Conservation (phyloP, 2,329 filamentous ascomycete species). For the Fusarium burgessii region DNA sequence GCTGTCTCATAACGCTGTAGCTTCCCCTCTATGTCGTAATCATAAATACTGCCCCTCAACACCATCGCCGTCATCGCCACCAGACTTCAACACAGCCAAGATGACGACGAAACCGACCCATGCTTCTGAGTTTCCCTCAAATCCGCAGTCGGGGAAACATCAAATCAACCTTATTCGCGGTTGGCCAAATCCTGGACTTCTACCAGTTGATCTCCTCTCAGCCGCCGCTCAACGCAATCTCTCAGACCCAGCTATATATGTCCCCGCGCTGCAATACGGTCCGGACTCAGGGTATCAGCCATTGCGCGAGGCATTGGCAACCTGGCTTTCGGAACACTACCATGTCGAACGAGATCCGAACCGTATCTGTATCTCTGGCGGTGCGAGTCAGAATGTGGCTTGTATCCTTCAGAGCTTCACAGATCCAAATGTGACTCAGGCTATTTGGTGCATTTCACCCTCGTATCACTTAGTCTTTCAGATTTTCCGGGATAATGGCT, state of each 20-base stretch:
- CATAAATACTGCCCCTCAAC: constrained; percentile 16
- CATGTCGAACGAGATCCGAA: constrained; percentile 57
- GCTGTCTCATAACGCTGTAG: not conserved
- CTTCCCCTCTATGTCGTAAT: constrained; percentile 7
- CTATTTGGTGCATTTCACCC: constrained; percentile 84
- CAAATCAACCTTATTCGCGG: constrained; percentile 75
- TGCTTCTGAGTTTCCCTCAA: constrained; percentile 30
- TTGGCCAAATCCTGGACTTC: constrained; percentile 73
- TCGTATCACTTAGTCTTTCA: constrained; percentile 86
- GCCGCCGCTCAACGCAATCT: constrained; percentile 72
- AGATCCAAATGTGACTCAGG: constrained; percentile 79
- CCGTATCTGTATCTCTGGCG: constrained; percentile 84
- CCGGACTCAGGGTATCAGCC: constrained; percentile 79
- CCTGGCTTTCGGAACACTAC: constrained; percentile 78
- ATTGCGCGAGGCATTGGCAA: constrained; percentile 75
- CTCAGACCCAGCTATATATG: constrained; percentile 67
- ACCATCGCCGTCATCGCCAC: constrained; percentile 9
- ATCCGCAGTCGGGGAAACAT: constrained; percentile 48
- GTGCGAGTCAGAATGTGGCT: constrained; percentile 85
- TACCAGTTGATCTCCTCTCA: constrained; percentile 73
- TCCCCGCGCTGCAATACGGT: constrained; percentile 80
- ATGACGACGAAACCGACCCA: constrained; percentile 23
- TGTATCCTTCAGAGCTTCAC: constrained; percentile 83
- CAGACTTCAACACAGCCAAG: not conserved
- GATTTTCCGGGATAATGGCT: constrained; percentile 87